A percentile compares a stretch with the other conserved stretches of the same genome.
phyloP scores from a whole-genome alignment of 2,329 filamentous ascomycete species.

The Diaporthe eres region DNA sequence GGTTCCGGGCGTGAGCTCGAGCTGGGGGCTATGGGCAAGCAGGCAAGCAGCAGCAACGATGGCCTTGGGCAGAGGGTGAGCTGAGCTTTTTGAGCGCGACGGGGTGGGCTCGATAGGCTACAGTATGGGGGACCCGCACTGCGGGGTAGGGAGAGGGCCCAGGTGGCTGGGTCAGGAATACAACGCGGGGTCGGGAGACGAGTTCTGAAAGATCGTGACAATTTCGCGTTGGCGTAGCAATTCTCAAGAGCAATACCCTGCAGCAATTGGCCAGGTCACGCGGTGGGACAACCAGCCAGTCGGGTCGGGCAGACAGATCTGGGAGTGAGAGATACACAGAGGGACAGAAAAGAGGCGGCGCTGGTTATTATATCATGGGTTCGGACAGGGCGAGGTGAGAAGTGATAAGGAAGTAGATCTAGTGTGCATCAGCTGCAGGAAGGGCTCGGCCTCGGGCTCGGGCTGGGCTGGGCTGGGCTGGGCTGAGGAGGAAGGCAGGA shows the following conservation, averaged over 20 bases:
- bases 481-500: background rate
- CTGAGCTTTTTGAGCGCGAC: constrained; percentile 1
- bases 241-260: background rate
- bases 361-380: constrained; percentile 13
- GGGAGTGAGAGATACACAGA: background rate
- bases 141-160: constrained; percentile 33
- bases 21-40: constrained; percentile 18
- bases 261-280: constrained; percentile 10
- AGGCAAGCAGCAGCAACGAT: background rate
- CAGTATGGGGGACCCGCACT: constrained; percentile 25
- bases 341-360: background rate
- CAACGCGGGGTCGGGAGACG: constrained; percentile 7
- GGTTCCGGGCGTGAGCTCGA: background rate
- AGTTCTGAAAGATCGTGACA: constrained; percentile 3
- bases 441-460: constrained; percentile 10
- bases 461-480: constrained; percentile 1
- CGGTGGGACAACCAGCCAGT: constrained; percentile 6
- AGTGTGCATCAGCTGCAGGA: constrained; percentile 10
- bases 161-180: constrained; percentile 29
- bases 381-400: background rate
- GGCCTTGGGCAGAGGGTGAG: constrained; percentile 27
- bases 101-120: background rate
- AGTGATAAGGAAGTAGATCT: background rate
- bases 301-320: background rate
- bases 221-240: constrained; percentile 7